Base-by-base conservation (phyloP, 1,284 basidiomycete species). In the Pseudozyma thailandica region DNA sequence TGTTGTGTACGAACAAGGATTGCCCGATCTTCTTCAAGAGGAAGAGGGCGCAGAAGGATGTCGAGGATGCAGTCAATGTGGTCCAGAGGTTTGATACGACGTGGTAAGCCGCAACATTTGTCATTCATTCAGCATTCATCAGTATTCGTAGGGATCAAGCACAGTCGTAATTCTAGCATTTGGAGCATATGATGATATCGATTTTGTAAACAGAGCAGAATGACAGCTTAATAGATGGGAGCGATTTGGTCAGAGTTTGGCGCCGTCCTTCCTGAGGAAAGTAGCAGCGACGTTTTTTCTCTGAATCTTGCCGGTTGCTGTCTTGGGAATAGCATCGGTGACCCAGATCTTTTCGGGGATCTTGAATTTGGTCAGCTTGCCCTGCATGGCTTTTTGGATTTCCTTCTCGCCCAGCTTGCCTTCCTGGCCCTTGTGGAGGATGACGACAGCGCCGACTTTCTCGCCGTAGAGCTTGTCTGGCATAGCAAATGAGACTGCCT, bases 1-100 rank as follows among this genome's bases (percentile, higher is more conserved):
- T 98, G 18, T 86, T 98, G 35, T 98, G 95, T 81, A 92, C 92
- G 0, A 95, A 92, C 80, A 94, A 92, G 80, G 95, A 98, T 84
- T 98, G 95, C 75, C 95, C 95, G 0, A 98, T 98, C 69, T 98
- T 94, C 84, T 98, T 98, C 83, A 93, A 95, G 89, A 86, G 95
- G 15, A 79, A 79, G 50, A 64, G 78, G 15, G 78, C 74, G 6
- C 78, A 79, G 42, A 78, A 76, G 65, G 78, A 79, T 45, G 75
- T 71, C 15, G 78, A 79, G 48, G 78, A 79, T 37, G 74, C 74
- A 1, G 70, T 63, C 6, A 39, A 63, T 3, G 74, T 77, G 8
- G 54, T 79, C 23, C 70, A 79, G 50, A 65, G 78, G 5, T 79
- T 79, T 44, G 75, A 79, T 55, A 66, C 61, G 1, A 47, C 60